Percentiles rank a stretch among this genome's conserved stretches.
phyloP scores from a whole-genome alignment of 2,329 filamentous ascomycete species.

The Orbilia blumenaviensis region DNA sequence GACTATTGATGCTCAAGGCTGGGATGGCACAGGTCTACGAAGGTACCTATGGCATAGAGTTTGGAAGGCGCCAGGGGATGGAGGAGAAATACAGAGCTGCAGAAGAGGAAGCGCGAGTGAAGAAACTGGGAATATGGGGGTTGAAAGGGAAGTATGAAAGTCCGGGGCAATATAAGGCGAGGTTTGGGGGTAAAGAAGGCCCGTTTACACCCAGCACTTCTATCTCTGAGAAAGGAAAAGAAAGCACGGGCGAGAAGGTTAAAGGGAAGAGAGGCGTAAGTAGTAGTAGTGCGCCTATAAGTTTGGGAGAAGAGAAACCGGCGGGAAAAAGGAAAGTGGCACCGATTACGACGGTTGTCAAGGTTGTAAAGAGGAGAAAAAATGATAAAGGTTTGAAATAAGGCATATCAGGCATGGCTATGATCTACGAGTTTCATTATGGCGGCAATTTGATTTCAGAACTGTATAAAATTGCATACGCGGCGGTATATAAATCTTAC shows the following conservation, averaged over 20 bases:
- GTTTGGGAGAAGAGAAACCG: background rate
- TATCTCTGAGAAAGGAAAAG: constrained; percentile 13
- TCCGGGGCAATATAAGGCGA: constrained; percentile 51
- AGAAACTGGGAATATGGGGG: constrained; percentile 79
- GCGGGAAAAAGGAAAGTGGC: constrained; percentile 14
- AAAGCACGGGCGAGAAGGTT: constrained; percentile 39
- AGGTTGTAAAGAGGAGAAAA: constrained; percentile 5
- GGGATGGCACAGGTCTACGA: constrained; percentile 89
- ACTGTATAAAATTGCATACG: constrained; percentile 21
- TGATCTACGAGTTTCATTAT: background rate
- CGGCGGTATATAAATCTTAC: background rate
- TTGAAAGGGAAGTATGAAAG: constrained; percentile 62
- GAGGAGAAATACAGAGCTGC: constrained; percentile 64
- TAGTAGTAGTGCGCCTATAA: constrained; percentile 11
- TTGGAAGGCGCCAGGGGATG: constrained; percentile 72
- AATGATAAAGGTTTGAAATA: constrained; percentile 3
- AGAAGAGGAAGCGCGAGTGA: constrained; percentile 69
- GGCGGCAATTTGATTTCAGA: background rate
- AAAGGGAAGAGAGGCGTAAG: constrained; percentile 47
- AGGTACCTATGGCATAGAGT: constrained; percentile 73
- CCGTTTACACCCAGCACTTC: constrained; percentile 42
- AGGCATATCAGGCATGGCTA: background rate
- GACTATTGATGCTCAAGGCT: constrained; percentile 83
- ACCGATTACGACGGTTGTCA: background rate
- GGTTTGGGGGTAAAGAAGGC: constrained; percentile 44